These are phyloP conservation scores for Friedmanniomyces endolithicus DNA, from an alignment of 495 filamentous ascomycete genomes.

Conservation along the genomic window DNA sequence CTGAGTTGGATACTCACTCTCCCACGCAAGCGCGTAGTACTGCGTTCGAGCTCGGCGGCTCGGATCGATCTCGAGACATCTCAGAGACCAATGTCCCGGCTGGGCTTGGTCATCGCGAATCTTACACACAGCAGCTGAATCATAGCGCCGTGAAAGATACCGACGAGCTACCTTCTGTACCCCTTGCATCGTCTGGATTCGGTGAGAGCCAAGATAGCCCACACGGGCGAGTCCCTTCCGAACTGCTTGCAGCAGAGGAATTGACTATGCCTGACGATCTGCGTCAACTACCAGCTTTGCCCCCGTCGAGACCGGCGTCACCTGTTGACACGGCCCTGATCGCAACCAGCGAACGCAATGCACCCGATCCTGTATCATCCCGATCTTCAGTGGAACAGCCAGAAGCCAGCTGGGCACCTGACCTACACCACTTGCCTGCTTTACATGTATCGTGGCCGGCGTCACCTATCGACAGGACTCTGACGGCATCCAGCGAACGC, in stretches of 20 bases:
- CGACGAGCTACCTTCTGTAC: neutral
- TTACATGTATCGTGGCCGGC: constrained; percentile 4
- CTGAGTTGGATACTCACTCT: constrained; percentile 9
- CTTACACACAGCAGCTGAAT: neutral
- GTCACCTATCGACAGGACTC: neutral
- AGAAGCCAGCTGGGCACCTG: neutral
- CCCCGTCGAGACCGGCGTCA: constrained; percentile 5
- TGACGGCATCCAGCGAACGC: no score
- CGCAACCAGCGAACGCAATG: no score
- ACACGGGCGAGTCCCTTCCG: neutral
- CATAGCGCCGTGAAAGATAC: neutral
- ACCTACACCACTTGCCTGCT: constrained; percentile 6
- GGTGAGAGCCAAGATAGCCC: neutral
- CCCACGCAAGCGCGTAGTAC: neutral
- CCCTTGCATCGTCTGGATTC: no score
- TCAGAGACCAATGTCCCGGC: neutral
- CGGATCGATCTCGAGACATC: neutral
- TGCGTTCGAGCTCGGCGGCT: neutral
- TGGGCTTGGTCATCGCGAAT: no score
- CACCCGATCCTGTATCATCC: no score
- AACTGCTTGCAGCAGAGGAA: neutral
- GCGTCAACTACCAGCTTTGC: constrained; percentile 7
- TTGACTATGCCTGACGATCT: neutral
- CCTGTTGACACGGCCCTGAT: neutral
- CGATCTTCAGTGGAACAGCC: neutral